Evolutionary conservation across 1,284 basidiomycete genomes (phyloP).

Genomic region (Rhodotorula sp.): DNA sequence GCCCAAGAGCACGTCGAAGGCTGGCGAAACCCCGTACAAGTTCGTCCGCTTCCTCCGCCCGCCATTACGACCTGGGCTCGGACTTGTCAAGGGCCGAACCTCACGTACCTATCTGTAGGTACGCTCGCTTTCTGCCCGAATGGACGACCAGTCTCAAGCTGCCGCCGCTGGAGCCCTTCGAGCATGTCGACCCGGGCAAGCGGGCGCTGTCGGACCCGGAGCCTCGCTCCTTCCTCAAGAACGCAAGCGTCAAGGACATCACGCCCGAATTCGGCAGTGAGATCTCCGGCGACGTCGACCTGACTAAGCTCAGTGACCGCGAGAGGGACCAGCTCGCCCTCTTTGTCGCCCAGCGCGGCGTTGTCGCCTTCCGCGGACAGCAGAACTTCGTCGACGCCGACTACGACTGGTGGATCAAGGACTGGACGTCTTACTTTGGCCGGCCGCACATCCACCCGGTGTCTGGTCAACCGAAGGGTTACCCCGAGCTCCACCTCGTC

Average conservation of each 20-base stretch:
- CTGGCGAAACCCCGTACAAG: slow-evolving; percentile 51
- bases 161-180: slow-evolving; percentile 67
- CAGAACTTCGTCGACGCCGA: slow-evolving; percentile 71
- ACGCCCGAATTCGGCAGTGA: slow-evolving; percentile 75
- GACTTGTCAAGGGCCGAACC: too few species aligned
- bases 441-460: slow-evolving; percentile 77
- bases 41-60: slow-evolving; percentile 42
- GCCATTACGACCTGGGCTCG: too few species aligned
- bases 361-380: slow-evolving; percentile 57
- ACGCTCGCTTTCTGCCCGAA: slow-evolving; percentile 64
- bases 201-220: slow-evolving; percentile 56
- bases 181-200: slow-evolving; percentile 69
- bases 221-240: slow-evolving; percentile 27
- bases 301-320: slow-evolving; percentile 60
- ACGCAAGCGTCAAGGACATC: slow-evolving; percentile 52
- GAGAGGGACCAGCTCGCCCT: slow-evolving; percentile 74
- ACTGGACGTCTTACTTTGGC: slow-evolving; percentile 42
- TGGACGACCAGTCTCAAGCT: slow-evolving; percentile 60
- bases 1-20: background rate
- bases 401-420: slow-evolving; percentile 62
- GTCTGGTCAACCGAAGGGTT: slow-evolving; percentile 66
- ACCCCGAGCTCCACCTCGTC: slow-evolving; percentile 73
- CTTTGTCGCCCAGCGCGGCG: slow-evolving; percentile 73
- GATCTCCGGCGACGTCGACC: slow-evolving; percentile 66
- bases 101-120: too few species aligned